Percentiles rank a stretch among this genome's conserved stretches.
These are phyloP conservation scores for Yamadazyma blattariae DNA, from an alignment of 1,139 yeast genomes.

Conservation along the genomic window DNA sequence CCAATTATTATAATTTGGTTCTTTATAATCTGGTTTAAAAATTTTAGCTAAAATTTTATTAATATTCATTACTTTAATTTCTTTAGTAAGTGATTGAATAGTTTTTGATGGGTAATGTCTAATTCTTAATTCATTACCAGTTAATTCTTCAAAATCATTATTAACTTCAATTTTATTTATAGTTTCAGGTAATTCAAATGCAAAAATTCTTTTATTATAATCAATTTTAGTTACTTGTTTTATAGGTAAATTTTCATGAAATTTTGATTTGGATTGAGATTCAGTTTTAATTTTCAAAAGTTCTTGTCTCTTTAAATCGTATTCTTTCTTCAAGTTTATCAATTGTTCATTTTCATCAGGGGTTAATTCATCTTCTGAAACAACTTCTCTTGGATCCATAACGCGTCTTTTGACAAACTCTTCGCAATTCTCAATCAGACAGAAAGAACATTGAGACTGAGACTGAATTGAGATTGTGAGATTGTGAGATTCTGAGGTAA, in stretches of 20 bases:
- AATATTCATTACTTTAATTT: slow-evolving; percentile 45
- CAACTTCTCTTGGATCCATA: slow-evolving; percentile 23
- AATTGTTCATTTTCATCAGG: slow-evolving; percentile 29
- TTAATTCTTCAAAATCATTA: slow-evolving; percentile 20
- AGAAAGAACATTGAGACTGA: too few relatives aligned
- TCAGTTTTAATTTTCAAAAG: slow-evolving; percentile 5
- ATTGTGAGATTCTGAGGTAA: too few relatives aligned
- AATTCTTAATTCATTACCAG: slow-evolving; percentile 9
- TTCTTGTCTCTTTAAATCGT: slow-evolving; percentile 19
- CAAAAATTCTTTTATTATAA: slow-evolving; percentile 20
- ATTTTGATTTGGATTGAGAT: slow-evolving; percentile 3
- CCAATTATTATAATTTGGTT: slow-evolving; percentile 76
- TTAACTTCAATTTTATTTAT: slow-evolving; percentile 14
- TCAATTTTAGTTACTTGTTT: slow-evolving; percentile 14
- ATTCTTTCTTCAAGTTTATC: slow-evolving; percentile 27
- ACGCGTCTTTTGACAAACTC: too few relatives aligned
- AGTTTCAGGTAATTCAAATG: slow-evolving; percentile 15
- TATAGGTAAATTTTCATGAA: slow-evolving; percentile 2
- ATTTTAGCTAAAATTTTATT: slow-evolving; percentile 51
- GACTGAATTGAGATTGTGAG: too few relatives aligned
- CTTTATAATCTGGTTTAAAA: slow-evolving; percentile 61
- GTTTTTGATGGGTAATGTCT: slow-evolving; percentile 5
- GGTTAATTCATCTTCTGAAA: slow-evolving; percentile 23
- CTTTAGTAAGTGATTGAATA: slow-evolving; percentile 25
- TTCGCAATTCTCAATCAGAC: too few relatives aligned